Percentiles rank a stretch among this genome's conserved stretches.
Evolutionary conservation across 2,329 filamentous ascomycete genomes (phyloP).

Genomic region (Spiromastix sp.): DNA sequence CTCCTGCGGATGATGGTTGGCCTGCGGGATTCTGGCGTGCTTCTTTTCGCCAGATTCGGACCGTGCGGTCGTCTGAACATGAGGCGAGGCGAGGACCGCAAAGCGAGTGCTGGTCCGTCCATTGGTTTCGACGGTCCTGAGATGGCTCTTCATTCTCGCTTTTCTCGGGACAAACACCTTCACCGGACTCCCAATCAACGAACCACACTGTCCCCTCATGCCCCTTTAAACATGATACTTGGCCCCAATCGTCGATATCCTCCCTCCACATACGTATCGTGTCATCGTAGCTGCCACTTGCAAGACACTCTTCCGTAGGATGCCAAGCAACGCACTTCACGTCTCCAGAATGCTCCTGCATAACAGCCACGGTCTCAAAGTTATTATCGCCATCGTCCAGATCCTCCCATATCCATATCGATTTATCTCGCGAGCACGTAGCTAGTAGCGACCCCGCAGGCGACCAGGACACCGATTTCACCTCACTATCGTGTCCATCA

Average conservation of each 20-base stretch:
- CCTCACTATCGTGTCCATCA: conserved; percentile 90
- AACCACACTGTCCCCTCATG: conserved; percentile 87
- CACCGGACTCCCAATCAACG: conserved; percentile 51
- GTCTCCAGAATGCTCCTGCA: conserved; percentile 90
- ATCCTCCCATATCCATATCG: conserved; percentile 98
- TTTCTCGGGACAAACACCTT: conserved; percentile 3
- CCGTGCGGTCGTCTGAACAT: conserved; percentile 73
- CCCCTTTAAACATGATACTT: conserved; percentile 68
- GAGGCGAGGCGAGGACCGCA: conserved; percentile 56
- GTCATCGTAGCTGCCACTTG: conserved; percentile 89
- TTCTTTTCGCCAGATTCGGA: conserved; percentile 67
- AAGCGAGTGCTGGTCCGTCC: conserved; percentile 21
- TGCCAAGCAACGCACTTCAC: conserved; percentile 94
- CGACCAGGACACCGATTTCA: conserved; percentile 64
- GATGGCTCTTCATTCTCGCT: conserved; percentile 11
- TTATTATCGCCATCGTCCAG: conserved; percentile 77
- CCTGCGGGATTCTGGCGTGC: conserved; percentile 33
- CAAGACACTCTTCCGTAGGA: conserved; percentile 67
- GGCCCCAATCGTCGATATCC: conserved; percentile 89
- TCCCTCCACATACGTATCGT: conserved; percentile 82
- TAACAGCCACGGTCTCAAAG: conserved; percentile 90
- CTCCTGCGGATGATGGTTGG: conserved; percentile 35
- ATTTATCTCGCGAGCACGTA: conserved; percentile 86
- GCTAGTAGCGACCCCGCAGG: conserved; percentile 67
- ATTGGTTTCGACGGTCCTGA: conserved; percentile 11